Conservation (phyloP, 164 flowering plant genomes). For the Magnolia kwangsiensis region DNA sequence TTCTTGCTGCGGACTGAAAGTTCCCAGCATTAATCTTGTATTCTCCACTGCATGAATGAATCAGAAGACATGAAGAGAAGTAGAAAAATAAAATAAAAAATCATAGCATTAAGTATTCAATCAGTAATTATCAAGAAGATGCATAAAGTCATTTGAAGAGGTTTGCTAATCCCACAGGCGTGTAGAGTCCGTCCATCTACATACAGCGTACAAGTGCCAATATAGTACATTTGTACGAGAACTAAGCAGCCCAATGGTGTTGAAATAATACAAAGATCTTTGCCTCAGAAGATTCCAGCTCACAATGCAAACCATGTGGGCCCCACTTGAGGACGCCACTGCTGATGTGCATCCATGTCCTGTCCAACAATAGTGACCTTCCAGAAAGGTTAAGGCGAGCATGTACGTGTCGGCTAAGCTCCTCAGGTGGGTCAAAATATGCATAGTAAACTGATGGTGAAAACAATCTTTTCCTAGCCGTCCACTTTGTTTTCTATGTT, state of each 20-base stretch:
- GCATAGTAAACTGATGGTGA: too few species aligned
- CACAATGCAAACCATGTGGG: too few species aligned
- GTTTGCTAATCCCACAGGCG: neutral
- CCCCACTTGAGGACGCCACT: too few species aligned
- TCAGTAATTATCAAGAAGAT: neutral
- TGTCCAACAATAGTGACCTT: too few species aligned
- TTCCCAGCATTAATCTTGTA: slow-evolving; percentile 50
- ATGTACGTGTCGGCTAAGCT: too few species aligned
- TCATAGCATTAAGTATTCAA: neutral
- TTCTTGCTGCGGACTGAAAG: slow-evolving; percentile 51
- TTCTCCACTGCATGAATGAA: slow-evolving; percentile 37
- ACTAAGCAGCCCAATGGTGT: too few species aligned
- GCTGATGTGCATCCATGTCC: too few species aligned
- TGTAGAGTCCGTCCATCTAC: neutral
- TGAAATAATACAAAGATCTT: too few species aligned
- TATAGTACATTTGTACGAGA: neutral
- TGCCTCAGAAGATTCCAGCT: too few species aligned
- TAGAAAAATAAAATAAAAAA: neutral
- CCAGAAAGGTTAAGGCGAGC: too few species aligned
- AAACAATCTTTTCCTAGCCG: too few species aligned
- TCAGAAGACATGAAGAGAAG: neutral
- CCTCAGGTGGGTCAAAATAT: too few species aligned
- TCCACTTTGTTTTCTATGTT: neutral
- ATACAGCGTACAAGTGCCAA: neutral
- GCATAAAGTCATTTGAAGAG: neutral